phyloP scores from a whole-genome alignment of 208 protist species.

The Strigomonas galati region DNA sequence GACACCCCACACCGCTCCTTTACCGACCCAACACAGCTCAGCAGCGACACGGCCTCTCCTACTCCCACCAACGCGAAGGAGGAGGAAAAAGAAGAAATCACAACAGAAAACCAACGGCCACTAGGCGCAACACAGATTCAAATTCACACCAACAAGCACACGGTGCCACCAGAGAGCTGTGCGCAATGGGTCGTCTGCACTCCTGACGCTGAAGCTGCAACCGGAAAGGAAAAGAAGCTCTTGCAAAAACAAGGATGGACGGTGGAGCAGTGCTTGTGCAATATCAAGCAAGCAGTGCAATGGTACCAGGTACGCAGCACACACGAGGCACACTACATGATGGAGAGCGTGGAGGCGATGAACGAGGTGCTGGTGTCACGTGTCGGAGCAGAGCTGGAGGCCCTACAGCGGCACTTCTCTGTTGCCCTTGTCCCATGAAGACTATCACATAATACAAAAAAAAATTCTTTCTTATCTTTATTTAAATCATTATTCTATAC shows the following conservation, averaged over 20 bases:
- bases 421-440: neutral
- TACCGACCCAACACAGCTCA: no score
- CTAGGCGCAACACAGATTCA: no score
- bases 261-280: neutral
- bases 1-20: no score
- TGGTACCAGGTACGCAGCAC: neutral
- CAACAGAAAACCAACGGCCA: no score
- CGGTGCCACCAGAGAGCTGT: no score
- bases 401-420: neutral
- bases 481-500: neutral
- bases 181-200: no score
- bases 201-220: no score
- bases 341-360: neutral
- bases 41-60: no score
- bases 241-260: neutral
- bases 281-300: neutral
- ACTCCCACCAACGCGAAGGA: no score
- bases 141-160: no score
- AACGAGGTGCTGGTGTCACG: neutral
- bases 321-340: neutral
- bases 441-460: neutral
- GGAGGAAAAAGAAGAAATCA: no score
- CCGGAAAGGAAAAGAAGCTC: no score
- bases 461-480: conserved; percentile 1
- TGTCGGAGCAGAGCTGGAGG: neutral